Evolutionary conservation across 352 stramenopile genomes (phyloP).

Genomic region (Pythium sp.): DNA sequence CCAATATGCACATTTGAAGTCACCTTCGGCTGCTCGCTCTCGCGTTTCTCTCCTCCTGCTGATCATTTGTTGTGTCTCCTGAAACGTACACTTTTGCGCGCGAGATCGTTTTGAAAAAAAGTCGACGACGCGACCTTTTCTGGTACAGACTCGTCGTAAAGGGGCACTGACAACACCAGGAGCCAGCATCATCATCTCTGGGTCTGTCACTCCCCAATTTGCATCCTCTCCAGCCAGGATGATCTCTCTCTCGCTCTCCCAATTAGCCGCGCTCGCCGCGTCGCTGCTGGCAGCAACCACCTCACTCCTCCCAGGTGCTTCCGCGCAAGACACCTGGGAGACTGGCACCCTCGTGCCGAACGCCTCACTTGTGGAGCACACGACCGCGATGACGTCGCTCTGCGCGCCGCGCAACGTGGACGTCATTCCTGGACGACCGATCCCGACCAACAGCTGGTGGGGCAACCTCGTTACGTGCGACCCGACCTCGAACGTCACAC

Average conservation of each 20-base stretch:
- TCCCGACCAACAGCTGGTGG: constrained; percentile 83
- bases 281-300: not conserved
- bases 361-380: constrained; percentile 33
- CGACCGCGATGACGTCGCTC: constrained; percentile 33
- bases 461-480: constrained; percentile 78
- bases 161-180: no score
- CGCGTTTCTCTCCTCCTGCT: not conserved
- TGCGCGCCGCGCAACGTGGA: constrained; percentile 64
- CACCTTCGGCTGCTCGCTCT: not conserved
- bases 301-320: not conserved
- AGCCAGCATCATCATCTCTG: no score
- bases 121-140: no score
- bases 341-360: constrained; percentile 31
- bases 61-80: no score
- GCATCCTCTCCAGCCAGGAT: not conserved
- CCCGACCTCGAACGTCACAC: constrained; percentile 38
- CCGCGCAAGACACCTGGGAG: constrained; percentile 42
- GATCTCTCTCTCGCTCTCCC: not conserved
- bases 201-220: not conserved
- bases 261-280: not conserved
- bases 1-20: not conserved
- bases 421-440: constrained; percentile 32
- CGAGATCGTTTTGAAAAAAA: no score
- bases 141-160: no score
- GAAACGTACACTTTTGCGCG: no score